Conservation (phyloP, 495 filamentous ascomycete species). For the Penicillium verhagenii region DNA sequence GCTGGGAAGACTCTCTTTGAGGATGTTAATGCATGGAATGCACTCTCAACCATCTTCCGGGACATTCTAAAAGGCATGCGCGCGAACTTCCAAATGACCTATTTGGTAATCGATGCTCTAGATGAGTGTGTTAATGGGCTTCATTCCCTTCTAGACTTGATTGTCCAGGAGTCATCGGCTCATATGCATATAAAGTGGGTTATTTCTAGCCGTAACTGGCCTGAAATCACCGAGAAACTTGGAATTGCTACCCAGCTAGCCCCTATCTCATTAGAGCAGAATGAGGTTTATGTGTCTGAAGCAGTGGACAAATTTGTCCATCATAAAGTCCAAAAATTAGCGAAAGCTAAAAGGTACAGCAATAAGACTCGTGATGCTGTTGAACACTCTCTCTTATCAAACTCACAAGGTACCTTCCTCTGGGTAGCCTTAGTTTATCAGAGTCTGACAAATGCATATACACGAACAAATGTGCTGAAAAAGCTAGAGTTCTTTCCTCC, state of each 20-base stretch:
- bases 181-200: background rate
- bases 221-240: background rate
- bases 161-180: background rate
- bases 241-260: background rate
- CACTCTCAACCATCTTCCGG: background rate
- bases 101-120: background rate
- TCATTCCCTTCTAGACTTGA: background rate
- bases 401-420: slow-evolving; percentile 3
- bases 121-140: background rate
- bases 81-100: background rate
- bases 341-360: background rate
- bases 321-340: background rate
- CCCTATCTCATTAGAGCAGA: background rate
- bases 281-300: too few species aligned
- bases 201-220: slow-evolving; percentile 2
- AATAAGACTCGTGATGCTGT: slow-evolving; percentile 39
- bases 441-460: background rate
- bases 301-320: background rate
- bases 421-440: slow-evolving; percentile 2
- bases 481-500: slow-evolving; percentile 1
- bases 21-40: background rate
- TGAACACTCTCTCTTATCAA: slow-evolving; percentile 37
- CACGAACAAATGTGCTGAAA: background rate
- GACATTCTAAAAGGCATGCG: background rate
- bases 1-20: background rate